Evolutionary conservation across 495 filamentous ascomycete species (phyloP).

Genomic region (Penicillium odoratum): DNA sequence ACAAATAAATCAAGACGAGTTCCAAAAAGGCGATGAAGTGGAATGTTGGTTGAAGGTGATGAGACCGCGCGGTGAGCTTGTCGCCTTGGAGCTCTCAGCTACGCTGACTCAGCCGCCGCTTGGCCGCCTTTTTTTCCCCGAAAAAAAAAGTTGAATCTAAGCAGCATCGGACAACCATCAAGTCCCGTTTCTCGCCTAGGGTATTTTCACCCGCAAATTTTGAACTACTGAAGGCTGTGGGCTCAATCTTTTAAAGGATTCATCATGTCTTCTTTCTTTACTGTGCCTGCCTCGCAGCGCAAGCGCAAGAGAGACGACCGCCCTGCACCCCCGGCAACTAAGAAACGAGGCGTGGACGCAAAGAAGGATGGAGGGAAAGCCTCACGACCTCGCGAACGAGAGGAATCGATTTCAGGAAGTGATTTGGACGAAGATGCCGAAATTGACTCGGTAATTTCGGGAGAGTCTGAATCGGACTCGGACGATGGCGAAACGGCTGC

Average conservation of each 20-base stretch:
- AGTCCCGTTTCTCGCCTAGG: slow-evolving; percentile 8
- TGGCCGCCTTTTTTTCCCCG: slow-evolving; percentile 32
- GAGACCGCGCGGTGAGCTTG: slow-evolving; percentile 45
- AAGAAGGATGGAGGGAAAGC: slow-evolving; percentile 31
- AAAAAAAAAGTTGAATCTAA: slow-evolving; percentile 44
- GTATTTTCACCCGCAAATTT: slow-evolving; percentile 12
- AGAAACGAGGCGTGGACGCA: slow-evolving; percentile 53
- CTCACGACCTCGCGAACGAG: slow-evolving; percentile 31
- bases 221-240: slow-evolving; percentile 8
- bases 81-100: slow-evolving; percentile 46
- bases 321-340: slow-evolving; percentile 49
- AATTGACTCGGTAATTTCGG: slow-evolving; percentile 42
- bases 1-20: slow-evolving; percentile 15
- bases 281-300: slow-evolving; percentile 70
- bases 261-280: slow-evolving; percentile 84
- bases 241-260: slow-evolving; percentile 9
- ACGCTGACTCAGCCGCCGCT: slow-evolving; percentile 44
- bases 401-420: slow-evolving; percentile 83
- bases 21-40: slow-evolving; percentile 16
- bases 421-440: slow-evolving; percentile 66
- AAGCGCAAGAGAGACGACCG: slow-evolving; percentile 71
- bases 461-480: slow-evolving; percentile 49
- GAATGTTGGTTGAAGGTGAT: slow-evolving; percentile 21
- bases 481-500: slow-evolving; percentile 80
- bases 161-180: slow-evolving; percentile 10